Percentiles rank a stretch among this genome's conserved stretches.
Conservation (phyloP, 129 eudicot genomes). For the Arctium minus region DNA sequence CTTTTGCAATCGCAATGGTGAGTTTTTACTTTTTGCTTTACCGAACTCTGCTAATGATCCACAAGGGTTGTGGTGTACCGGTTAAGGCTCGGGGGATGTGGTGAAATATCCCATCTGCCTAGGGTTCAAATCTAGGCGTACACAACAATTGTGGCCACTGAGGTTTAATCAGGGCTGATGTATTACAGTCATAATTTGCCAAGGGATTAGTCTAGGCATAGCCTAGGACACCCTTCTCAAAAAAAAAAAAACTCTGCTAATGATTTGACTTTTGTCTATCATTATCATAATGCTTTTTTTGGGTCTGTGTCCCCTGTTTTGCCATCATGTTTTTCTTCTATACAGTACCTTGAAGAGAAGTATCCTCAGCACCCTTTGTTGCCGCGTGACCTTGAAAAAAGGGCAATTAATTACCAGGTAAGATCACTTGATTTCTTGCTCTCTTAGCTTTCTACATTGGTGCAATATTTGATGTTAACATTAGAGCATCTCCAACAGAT, state of each 20-base stretch:
- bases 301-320: neutral
- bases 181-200: too few species aligned
- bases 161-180: too few species aligned
- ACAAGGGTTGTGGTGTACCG: too few species aligned
- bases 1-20: slow-evolving; percentile 83
- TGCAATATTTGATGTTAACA: neutral
- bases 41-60: neutral
- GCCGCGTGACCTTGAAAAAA: slow-evolving; percentile 67
- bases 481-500: too few species aligned
- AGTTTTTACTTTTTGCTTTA: slow-evolving; percentile 9
- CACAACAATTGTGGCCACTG: too few species aligned
- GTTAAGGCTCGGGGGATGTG: too few species aligned
- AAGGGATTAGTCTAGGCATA: too few species aligned
- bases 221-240: too few species aligned
- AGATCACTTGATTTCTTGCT: neutral
- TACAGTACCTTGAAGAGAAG: slow-evolving; percentile 89
- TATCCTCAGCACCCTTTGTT: slow-evolving; percentile 81
- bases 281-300: neutral
- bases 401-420: slow-evolving; percentile 86
- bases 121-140: too few species aligned
- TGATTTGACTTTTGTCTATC: neutral
- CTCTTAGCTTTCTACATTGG: neutral
- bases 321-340: neutral
- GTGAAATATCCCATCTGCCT: too few species aligned
- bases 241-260: neutral